phyloP scores from a whole-genome alignment of 148 eudicot genomes.

The Camellia japonica region DNA sequence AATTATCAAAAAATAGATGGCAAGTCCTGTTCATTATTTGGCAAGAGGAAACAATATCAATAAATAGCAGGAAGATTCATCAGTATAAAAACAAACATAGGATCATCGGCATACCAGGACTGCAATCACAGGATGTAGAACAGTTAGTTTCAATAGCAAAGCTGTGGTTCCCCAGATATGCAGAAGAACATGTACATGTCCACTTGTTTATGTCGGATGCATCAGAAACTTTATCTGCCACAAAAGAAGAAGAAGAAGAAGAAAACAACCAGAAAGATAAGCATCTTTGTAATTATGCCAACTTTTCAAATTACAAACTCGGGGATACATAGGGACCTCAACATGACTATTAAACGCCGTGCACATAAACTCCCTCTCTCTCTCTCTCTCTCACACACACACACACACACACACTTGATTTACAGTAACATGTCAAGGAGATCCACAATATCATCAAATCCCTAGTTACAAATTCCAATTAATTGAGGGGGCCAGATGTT shows the following conservation, averaged over 20 bases:
- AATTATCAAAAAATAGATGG: background rate
- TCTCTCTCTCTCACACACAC: too few species aligned
- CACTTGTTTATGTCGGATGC: constrained; percentile 45
- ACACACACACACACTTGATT: too few species aligned
- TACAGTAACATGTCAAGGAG: background rate
- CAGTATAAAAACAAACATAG: background rate
- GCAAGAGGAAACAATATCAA: constrained; percentile 7
- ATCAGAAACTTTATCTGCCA: constrained; percentile 48
- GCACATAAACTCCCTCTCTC: background rate
- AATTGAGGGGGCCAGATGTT: background rate
- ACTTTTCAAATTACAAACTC: constrained; percentile 2
- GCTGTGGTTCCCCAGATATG: constrained; percentile 36
- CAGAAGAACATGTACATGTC: constrained; percentile 68
- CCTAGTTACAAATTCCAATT: background rate
- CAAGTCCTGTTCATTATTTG: background rate
- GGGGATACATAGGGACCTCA: background rate
- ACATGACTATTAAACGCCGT: background rate
- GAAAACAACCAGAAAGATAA: background rate
- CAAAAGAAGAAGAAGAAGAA: background rate
- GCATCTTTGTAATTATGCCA: background rate
- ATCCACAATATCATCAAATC: background rate
- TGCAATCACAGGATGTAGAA: constrained; percentile 75
- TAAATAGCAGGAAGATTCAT: background rate
- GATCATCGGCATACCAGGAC: constrained; percentile 49
- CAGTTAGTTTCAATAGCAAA: constrained; percentile 47